Base-by-base conservation (phyloP, 2,329 filamentous ascomycete genomes). In the Furcasterigmium furcatum region DNA sequence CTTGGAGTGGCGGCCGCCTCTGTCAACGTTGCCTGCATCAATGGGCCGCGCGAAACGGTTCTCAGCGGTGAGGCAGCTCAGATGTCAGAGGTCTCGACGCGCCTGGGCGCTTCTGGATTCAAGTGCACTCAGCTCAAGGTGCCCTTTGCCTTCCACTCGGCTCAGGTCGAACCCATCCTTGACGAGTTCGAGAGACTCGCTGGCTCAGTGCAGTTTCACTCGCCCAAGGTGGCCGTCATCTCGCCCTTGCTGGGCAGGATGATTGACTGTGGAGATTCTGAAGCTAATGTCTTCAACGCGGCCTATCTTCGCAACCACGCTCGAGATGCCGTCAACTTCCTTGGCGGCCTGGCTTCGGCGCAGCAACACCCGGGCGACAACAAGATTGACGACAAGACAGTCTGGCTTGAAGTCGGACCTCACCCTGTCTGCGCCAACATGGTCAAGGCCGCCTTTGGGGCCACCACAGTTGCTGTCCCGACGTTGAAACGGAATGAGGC, bases 31-130 rank as follows among this genome's bases (percentile, higher is more conserved):
- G 85, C 88, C 14, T 94, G 89, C 68, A 77, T 90, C 60, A 95
- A 95, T 55, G 82, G 85, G 0, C 82, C 84, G 0, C 73, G 80
- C 42, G 87, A 90, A 59, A 91, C 84, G 9, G 89, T 94, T 2
- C 71, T 94, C n/a, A 70, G 68, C 19, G 77, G 75, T 9, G 56
- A 59, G 9, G 65, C 67, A 1, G 55, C 56, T 2, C 63, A 73
- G 44, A 66, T 79, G 32, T 56, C 64, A 4, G 60, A 68, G 4
- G 68, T 82, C 14, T 72, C 76, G 9, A 48, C 56, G 32, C 52
- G 58, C 46, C 57, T 69, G 18, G 52, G 51, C 32, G 56, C 34
- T 22, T 58, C 49, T 12, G 67, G 57, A 49, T 59, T 58, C 66
- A 77, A 65, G 66, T 73, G 58, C 50, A 71, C 70, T 1, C 65